phyloP scores from a whole-genome alignment of 495 filamentous ascomycete genomes.

The Neurospora sp. region DNA sequence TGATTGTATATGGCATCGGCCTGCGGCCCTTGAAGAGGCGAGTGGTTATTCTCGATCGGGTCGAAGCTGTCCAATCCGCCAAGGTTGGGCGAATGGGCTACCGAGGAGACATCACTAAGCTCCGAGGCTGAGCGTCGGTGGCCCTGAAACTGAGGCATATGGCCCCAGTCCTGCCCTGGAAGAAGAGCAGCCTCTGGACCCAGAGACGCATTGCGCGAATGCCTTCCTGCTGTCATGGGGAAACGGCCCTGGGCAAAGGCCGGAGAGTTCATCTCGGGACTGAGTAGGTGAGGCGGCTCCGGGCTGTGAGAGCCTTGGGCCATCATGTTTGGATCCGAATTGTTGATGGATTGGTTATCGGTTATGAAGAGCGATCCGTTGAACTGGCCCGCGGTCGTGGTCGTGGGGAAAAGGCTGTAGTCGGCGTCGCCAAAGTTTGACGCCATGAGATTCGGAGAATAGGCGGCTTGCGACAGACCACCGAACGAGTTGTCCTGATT shows the following conservation, averaged over 20 bases:
- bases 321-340: constrained; percentile 54
- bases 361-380: constrained; percentile 37
- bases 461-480: constrained; percentile 10
- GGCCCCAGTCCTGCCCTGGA: constrained; percentile 63
- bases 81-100: constrained; percentile 69
- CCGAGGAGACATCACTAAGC: constrained; percentile 77
- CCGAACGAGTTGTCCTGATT: constrained; percentile 25
- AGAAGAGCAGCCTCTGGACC: constrained; percentile 68
- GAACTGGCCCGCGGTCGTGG: constrained; percentile 33
- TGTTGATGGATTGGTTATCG: constrained; percentile 45
- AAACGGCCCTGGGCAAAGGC: constrained; percentile 48
- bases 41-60: constrained; percentile 56
- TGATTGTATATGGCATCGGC: constrained; percentile 67
- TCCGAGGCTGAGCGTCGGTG: constrained; percentile 84
- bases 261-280: constrained; percentile 51
- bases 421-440: constrained; percentile 37
- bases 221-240: constrained; percentile 40
- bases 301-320: constrained; percentile 49
- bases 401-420: constrained; percentile 43
- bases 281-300: constrained; percentile 61
- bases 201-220: constrained; percentile 73
- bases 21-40: constrained; percentile 69
- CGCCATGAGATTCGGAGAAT: constrained; percentile 25
- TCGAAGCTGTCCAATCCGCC: constrained; percentile 75
- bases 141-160: constrained; percentile 54